Evolutionary conservation across 2,329 filamentous ascomycete species (phyloP), one percentile per base, ranked within the genome.

Genomic region (Akanthomyces uredinophilus): DNA sequence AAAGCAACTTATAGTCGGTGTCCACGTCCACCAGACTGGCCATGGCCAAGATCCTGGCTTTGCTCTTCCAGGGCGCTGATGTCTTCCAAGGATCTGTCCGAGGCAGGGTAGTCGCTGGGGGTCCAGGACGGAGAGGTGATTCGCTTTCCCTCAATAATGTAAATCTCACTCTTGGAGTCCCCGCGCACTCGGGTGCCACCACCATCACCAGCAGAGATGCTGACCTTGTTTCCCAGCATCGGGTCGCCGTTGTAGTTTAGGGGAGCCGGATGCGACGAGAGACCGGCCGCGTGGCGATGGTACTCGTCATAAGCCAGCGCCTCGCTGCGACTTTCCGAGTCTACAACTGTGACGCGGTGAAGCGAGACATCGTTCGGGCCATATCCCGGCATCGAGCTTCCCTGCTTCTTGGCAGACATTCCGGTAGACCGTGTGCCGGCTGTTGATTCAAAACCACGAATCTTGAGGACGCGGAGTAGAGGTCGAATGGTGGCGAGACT

Each of bases 401-500:
- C 49, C 35, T 68, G 70, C 43, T 68, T 64, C 44, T 69, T 72
- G 44, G 69, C 70, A 29, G 72, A 73, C 14, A 67, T 68, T 27
- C 69, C 74, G 22, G 71, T 69, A 6, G 64, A 66, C 1, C 66
- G 71, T 4, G 74, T 75, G 56, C 68, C 70, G 51, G 74, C 73
- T 10, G 74, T 77, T 0, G 78, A 74, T 4, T 74, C 73, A 67
- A 83, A 83, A 7, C 81, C 81, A 24, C 67, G 75, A 14, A 83
- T 70, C 64, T 72, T 76, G 72, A 78, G 74, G n/a, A 73, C 72
- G 41, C 81, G 79, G 41, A 85, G 76, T 1, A 85, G 74, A 4
- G 82, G 82, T 3, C 82, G 79, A 37, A 84, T 81, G 5, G 82
- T 85, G 24, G 80, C 80, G 13, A 84, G 72, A 63, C 80, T 83